Base-by-base conservation (phyloP, 2,329 filamentous ascomycete species). In the Alternaria sp. region DNA sequence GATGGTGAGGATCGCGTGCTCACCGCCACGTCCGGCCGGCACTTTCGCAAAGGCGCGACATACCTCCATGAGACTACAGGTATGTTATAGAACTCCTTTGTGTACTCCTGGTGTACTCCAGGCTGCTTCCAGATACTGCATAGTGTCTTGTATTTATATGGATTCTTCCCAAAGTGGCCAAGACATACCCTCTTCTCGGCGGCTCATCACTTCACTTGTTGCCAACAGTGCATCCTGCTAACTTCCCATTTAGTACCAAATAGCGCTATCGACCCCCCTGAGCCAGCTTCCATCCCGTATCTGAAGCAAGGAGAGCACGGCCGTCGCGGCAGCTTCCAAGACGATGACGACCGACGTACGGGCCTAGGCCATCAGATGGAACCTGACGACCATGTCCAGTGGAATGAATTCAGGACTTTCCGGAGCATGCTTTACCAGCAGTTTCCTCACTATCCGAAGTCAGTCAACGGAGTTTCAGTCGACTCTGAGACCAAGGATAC, bases 241-340 rank as follows among this genome's bases (percentile, higher is more conserved):
- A 55, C 14, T n/a, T 6, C 10, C 29, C 14, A 3, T 17, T 10
- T 49, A 49, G 45, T 55, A 17, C 33, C 44, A 4, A 41, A 37
- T 28, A 6, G 23, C 14, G 33, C 31, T 24, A n/a, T 5, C 31
- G n/a, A 37, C 11, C 3, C 4, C 21, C 11, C 24, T n/a, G 24
- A 39, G 23, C 3, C 39, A 13, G 24, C n/a, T 14, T n/a, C 36
- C 23, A 4, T 11, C 11, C 58, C 61, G 0, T 73, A 63, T 42
- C 51, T 70, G 7, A 72, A 72, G 33, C 11, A 57, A 6, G 70
- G 71, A 5, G 48, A 14, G 3, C 72, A 74, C 42, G 70, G 72
- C 3, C 58, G 57, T 0, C 40, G 51, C 4, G 70, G 60, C 5
- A 62, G 69, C 23, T 73, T 65, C 1, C 46, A 57, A 6, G 26